Conservation (phyloP, 2,329 filamentous ascomycete genomes). For the Coccinonectria pachysandricola region DNA sequence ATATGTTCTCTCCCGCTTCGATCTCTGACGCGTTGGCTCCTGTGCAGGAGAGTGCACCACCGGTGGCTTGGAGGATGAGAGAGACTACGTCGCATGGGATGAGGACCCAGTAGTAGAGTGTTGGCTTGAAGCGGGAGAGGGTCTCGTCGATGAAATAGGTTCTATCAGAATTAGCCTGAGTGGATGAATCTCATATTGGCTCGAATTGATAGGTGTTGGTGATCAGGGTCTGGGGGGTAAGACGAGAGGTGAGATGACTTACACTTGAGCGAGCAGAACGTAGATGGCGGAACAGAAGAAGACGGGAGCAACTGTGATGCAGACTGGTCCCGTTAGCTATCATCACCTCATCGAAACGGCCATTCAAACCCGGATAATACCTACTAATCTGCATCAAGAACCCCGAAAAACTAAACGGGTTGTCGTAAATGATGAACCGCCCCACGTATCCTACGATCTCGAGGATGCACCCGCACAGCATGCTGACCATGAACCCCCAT, state of each 20-base stretch:
- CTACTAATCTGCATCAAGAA: conserved; percentile 58
- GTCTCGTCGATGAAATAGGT: conserved; percentile 14
- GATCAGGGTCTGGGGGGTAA: too few relatives aligned
- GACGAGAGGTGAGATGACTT: conserved; percentile 5
- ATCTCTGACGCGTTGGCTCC: conserved; percentile 22
- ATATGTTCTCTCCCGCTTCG: conserved; percentile 34
- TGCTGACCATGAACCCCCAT: conserved; percentile 33
- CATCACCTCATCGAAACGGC: too few relatives aligned
- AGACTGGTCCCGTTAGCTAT: too few relatives aligned
- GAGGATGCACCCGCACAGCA: conserved; percentile 42
- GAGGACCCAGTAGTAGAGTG: conserved; percentile 17
- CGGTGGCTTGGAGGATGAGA: conserved; percentile 40
- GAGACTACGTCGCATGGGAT: conserved; percentile 39
- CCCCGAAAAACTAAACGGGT: conserved; percentile 44
- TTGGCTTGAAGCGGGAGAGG: conserved; percentile 13
- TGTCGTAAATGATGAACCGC: conserved; percentile 42
- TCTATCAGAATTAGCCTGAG: conserved; percentile 5
- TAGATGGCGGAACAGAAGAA: conserved; percentile 21
- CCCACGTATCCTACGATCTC: conserved; percentile 54
- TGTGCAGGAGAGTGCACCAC: conserved; percentile 34
- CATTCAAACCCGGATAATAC: too few relatives aligned
- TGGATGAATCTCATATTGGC: not conserved
- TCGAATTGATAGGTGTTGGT: too few relatives aligned
- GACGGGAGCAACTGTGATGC: conserved; percentile 22
- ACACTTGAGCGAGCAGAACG: conserved; percentile 20